A percentile compares a stretch with the other conserved stretches of the same genome.
Conservation (phyloP, 106 monocot genomes). For the Dendrobium huoshanense region DNA sequence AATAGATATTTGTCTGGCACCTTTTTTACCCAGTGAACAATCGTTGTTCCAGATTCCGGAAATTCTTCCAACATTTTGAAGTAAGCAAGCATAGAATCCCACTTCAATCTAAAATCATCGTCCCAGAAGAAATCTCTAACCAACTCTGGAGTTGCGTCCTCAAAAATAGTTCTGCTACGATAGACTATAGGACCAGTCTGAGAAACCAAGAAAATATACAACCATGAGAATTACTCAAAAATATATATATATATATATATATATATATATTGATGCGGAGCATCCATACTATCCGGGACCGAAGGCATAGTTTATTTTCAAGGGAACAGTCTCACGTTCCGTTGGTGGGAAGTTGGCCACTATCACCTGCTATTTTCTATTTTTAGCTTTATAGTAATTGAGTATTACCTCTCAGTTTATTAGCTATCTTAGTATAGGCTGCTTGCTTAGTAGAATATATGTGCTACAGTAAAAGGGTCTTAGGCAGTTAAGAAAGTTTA, state of each 20-base stretch:
- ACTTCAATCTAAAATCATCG: slow-evolving; percentile 82
- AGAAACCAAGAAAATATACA: slow-evolving; percentile 2
- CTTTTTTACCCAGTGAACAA: slow-evolving; percentile 98
- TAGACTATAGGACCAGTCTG: slow-evolving; percentile 72
- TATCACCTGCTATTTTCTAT: too few relatives aligned
- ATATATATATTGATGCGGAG: too few relatives aligned
- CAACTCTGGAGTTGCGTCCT: slow-evolving; percentile 90
- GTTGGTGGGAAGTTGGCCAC: too few relatives aligned
- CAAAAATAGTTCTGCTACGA: slow-evolving; percentile 82
- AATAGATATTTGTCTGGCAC: slow-evolving; percentile 23
- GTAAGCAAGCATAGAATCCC: slow-evolving; percentile 90
- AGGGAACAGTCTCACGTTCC: too few relatives aligned
- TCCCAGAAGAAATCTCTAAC: slow-evolving; percentile 99
- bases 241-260: neutral
- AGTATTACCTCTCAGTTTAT: too few relatives aligned
- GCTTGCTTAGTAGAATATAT: too few relatives aligned
- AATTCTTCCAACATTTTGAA: slow-evolving; percentile 73
- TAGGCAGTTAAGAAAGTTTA: too few relatives aligned
- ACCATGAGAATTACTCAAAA: neutral
- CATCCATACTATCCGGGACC: too few relatives aligned
- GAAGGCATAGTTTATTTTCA: too few relatives aligned
- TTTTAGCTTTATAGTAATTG: too few relatives aligned
- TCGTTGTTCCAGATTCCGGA: slow-evolving; percentile 53
- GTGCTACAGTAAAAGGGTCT: too few relatives aligned
- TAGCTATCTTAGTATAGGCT: too few relatives aligned